These are phyloP conservation scores for Botrytis paeoniae DNA, from an alignment of 2,329 filamentous ascomycete genomes.

Conservation along the genomic window DNA sequence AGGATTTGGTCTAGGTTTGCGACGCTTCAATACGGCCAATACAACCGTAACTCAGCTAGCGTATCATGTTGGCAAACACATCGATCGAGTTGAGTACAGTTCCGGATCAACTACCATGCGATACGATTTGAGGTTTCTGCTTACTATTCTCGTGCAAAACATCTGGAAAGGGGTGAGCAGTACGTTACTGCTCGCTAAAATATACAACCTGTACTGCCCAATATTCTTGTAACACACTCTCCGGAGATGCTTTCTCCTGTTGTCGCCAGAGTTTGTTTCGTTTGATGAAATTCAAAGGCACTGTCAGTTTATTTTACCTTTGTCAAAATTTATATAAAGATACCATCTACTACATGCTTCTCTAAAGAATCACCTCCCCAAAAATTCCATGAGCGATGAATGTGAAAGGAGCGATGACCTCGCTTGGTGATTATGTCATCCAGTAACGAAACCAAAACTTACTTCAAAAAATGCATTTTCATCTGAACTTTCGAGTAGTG, in stretches of 20 bases:
- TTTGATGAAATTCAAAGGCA: rapidly evolving
- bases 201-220: rapidly evolving
- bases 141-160: rapidly evolving
- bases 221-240: background rate
- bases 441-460: background rate
- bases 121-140: rapidly evolving
- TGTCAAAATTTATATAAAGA: background rate
- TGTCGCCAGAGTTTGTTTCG: background rate
- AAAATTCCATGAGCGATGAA: background rate
- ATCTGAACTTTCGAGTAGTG: background rate
- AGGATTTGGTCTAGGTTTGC: background rate
- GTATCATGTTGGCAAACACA: background rate
- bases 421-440: background rate
- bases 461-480: background rate
- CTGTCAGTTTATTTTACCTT: background rate
- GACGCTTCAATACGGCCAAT: background rate
- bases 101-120: rapidly evolving
- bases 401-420: background rate
- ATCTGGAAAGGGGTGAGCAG: rapidly evolving
- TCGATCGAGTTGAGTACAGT: background rate
- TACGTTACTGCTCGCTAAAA: background rate
- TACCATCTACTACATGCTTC: no score
- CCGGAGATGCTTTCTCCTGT: background rate
- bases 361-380: rapidly evolving
- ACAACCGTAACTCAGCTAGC: background rate